Percentiles rank a stretch among this genome's conserved stretches.
Evolutionary conservation across 176 grass and related monocot genomes (phyloP).

Genomic region (Alloteropsis semialata): DNA sequence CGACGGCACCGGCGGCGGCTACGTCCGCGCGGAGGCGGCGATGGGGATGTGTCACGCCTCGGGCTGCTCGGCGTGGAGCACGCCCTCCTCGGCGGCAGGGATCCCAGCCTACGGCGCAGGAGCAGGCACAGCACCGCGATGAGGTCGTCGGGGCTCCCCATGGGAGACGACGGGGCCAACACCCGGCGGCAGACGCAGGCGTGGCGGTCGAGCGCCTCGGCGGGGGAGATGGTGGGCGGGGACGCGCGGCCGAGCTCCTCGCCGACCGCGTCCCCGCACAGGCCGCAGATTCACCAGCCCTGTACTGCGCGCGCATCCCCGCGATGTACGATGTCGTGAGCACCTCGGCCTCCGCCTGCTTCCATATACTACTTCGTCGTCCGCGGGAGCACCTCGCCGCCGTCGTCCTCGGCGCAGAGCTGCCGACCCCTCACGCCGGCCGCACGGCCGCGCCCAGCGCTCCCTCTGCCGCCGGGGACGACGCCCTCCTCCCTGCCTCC

Average conservation of each 20-base stretch:
- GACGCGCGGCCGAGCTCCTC: conserved; percentile 60
- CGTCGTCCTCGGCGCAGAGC: no score
- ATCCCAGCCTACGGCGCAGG: conserved; percentile 51
- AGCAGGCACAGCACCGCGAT: conserved; percentile 61
- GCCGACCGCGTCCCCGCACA: conserved; percentile 73
- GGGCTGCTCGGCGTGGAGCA: conserved; percentile 70
- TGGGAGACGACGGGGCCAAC: conserved; percentile 38
- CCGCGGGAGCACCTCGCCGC: no score
- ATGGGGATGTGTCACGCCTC: not conserved
- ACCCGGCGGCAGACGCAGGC: conserved; percentile 44
- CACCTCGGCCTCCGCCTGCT: not conserved
- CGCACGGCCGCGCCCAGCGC: no score
- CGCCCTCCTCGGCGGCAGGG: conserved; percentile 35
- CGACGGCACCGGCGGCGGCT: not conserved
- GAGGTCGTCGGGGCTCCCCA: conserved; percentile 43
- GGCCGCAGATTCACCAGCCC: conserved; percentile 77
- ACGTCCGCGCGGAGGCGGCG: not conserved
- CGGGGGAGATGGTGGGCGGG: conserved; percentile 53
- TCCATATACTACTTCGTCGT: no score
- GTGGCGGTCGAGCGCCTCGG: conserved; percentile 80
- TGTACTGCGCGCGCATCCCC: conserved; percentile 54
- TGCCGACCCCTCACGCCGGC: no score
- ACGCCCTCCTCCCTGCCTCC: no score
- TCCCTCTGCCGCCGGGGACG: no score
- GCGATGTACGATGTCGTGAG: conserved; percentile 47